These are phyloP conservation scores for Dactylis glomerata DNA, from an alignment of 176 grass and related monocot genomes.

Conservation along the genomic window DNA sequence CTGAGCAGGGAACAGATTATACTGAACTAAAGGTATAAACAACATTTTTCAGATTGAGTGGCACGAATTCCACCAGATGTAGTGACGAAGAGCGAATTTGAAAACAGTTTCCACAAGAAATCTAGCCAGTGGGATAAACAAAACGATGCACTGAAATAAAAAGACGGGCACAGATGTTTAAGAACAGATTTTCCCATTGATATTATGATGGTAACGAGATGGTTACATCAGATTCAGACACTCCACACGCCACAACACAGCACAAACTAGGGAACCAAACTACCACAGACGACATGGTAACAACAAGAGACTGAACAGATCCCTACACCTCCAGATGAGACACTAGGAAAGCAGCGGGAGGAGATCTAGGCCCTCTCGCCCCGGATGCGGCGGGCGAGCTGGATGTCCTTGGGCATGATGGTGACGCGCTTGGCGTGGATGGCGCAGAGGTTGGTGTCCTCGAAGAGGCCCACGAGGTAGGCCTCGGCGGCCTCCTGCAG, in stretches of 20 bases:
- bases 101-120: too few species aligned
- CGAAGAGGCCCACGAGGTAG: slow-evolving; percentile 66
- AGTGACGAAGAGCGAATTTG: background rate
- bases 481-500: slow-evolving; percentile 75
- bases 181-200: background rate
- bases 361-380: slow-evolving; percentile 49
- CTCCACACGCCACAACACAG: background rate
- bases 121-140: background rate
- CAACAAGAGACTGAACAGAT: background rate
- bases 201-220: background rate
- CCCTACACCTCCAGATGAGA: background rate
- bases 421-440: slow-evolving; percentile 82
- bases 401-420: slow-evolving; percentile 81
- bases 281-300: background rate
- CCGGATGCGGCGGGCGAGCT: slow-evolving; percentile 58
- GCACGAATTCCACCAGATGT: background rate
- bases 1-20: too few species aligned
- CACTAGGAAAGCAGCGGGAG: background rate
- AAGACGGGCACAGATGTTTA: background rate
- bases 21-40: too few species aligned
- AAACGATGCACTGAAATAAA: background rate
- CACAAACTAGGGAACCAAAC: background rate
- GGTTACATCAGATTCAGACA: background rate
- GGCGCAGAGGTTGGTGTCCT: slow-evolving; percentile 78
- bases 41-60: too few species aligned